Conservation (phyloP, 2,329 filamentous ascomycete genomes). For the Botrytis medusae region DNA sequence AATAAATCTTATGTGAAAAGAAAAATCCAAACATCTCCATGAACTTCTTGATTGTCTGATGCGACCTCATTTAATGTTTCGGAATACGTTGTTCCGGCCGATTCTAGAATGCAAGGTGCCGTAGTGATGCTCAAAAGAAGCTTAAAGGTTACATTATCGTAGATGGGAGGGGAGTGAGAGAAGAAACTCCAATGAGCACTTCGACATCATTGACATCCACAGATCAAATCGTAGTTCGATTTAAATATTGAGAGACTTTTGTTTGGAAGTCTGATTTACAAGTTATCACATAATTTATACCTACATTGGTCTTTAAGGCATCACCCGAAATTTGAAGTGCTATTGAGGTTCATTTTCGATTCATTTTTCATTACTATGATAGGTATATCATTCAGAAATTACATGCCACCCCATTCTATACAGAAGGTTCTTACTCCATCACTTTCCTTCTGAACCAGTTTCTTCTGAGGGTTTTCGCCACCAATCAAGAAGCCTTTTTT, state of each 20-base stretch:
- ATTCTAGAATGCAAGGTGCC: background rate
- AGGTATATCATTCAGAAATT: constrained; percentile 38
- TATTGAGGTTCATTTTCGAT: background rate
- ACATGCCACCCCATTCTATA: constrained; percentile 94
- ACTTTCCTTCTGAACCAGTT: constrained; percentile 35
- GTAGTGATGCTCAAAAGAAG: background rate
- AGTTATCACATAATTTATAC: background rate
- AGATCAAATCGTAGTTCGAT: background rate
- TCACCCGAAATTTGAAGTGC: background rate
- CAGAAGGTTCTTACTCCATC: constrained; percentile 70
- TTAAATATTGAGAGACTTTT: background rate
- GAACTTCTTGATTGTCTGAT: background rate
- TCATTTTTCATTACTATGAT: background rate
- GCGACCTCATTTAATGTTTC: background rate
- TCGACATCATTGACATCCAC: background rate
- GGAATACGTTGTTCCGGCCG: constrained; percentile 11
- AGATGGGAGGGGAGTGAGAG: background rate
- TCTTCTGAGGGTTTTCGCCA: constrained; percentile 52
- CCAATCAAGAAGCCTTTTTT: constrained; percentile 95
- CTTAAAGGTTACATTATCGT: background rate
- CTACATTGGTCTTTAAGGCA: background rate
- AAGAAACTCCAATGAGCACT: background rate
- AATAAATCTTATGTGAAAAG: background rate
- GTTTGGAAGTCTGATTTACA: background rate
- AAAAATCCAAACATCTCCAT: background rate